Evolutionary conservation across 169 alveolate species (phyloP), one percentile per base, ranked within the genome.

Genomic region (Plasmodium blacklocki): DNA sequence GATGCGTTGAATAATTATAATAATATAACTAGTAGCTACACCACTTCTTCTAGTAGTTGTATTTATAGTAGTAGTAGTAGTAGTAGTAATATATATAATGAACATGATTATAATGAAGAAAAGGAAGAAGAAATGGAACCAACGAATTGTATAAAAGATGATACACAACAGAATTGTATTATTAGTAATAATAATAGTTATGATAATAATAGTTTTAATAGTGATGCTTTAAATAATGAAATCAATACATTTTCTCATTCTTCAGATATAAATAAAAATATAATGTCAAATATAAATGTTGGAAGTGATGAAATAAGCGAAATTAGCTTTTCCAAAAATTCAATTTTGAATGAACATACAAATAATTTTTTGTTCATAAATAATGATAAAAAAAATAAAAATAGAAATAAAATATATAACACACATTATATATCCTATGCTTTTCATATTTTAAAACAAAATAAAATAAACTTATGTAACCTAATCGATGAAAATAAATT

Each of bases 391-490:
- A 14, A 73, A 1, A 12, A 3, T 26, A 45, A 32, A 4, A 56
- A 2, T 1, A 18, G n/a, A 15, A 50, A 73, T 39, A 39, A 39
- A 39, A 39, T 39, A 39, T 39, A 5, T 39, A 39, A 39, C 11
- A 29, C 14, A 6, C 3, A 73, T 11, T 56, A 26, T 12, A 14
- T 73, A 73, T 56, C n/a, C 18, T 29, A 73, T 32, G 54, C 71
- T 26, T 73, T 12, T 23, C n/a, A 56, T 29, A 8, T 73, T 26
- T 73, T 73, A 56, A 73, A 73, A 56, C 54, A 9, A 56, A 56
- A 73, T 73, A 73, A 73, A 73, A 73, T 73, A 73, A 73, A 73
- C 2, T 15, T 73, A 29, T 7, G 18, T 3, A 73, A 73, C 19
- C 58, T 73, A 15, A 26, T 73, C 18, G 15, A 29, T 26, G 70